phyloP scores from a whole-genome alignment of 305 asterid genomes.

The Fraxinus ornus region DNA sequence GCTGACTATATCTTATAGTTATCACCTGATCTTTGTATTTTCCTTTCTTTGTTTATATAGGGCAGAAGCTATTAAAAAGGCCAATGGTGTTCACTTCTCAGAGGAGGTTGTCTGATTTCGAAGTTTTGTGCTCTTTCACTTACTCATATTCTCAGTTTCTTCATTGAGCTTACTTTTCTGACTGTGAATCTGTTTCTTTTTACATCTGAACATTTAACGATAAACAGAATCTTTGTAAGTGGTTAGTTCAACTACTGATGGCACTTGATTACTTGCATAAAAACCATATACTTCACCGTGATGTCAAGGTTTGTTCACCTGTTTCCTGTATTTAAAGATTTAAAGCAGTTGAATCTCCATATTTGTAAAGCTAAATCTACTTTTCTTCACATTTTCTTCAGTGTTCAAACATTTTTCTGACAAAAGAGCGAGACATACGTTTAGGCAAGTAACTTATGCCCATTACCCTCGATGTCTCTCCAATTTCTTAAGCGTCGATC shows the following conservation, averaged over 20 bases:
- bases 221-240: constrained; percentile 89
- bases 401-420: constrained; percentile 98
- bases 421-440: constrained; percentile 87
- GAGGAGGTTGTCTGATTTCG: constrained; percentile 67
- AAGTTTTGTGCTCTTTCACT: not conserved
- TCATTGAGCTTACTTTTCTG: constrained; percentile 4
- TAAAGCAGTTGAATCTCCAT: constrained; percentile 1
- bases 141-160: not conserved
- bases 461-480: not conserved
- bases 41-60: constrained; percentile 38
- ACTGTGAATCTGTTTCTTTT: constrained; percentile 17
- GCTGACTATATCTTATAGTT: constrained; percentile 11
- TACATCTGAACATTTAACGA: constrained; percentile 24
- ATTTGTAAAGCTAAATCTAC: constrained; percentile 20
- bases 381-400: constrained; percentile 40
- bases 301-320: constrained; percentile 73
- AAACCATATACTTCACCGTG: constrained; percentile 93
- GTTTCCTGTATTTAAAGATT: constrained; percentile 4
- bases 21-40: constrained; percentile 9
- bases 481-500: not conserved
- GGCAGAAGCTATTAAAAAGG: constrained; percentile 90
- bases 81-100: constrained; percentile 79
- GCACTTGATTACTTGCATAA: constrained; percentile 93
- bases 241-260: constrained; percentile 92
- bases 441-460: constrained; percentile 52